Evolutionary conservation across 75 land plant species (phyloP), one percentile per base, ranked within the genome.

Genomic region (Cupressus sempervirens): DNA sequence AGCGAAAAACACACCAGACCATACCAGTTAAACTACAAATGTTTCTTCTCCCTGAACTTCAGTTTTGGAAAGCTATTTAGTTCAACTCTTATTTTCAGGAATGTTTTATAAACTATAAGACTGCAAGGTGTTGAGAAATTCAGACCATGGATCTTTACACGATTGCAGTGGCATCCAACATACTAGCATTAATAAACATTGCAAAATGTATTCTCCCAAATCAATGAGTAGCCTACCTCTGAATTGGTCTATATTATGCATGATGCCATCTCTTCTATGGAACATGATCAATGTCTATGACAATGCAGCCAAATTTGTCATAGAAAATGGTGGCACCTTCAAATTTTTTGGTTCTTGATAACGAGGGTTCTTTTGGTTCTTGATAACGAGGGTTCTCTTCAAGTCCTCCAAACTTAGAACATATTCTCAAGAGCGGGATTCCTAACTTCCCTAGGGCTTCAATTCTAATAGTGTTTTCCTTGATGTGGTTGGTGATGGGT

Each of bases 401-500:
- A 50, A 87, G 48, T 45, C 87, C 87, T 23, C 12, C 11, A 7
- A 86, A 86, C 20, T 43, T 86, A 48, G 87, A 86, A 43, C 46
- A 86, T 35, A 34, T 86, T 76, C 86, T 86, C 20, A 86, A 86
- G 80, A 80, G 75, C 40, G 80, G 72, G 23, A 87, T 87, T 68
- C 16, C 43, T 18, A 87, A 87, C 53, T 89, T 73, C 81, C 86
- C 89, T 15, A 87, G 84, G 73, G 89, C 84, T 38, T 18, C 35
- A 43, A 54, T 34, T 87, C 87, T 83, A 18, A 18, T 9, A 9
- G 2, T 30, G 65, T 54, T 56, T 87, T 87, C 83, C 68, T 54
- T 45, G 90, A 89, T 0, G 4, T 88, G 43, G 32, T 89, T 30
- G 90, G 90, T 4, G 50, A 81, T 38, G 86, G 84, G 32, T 84